Evolutionary conservation across 1,139 yeast species (phyloP), one percentile per base, ranked within the genome.

Genomic region (Yamadazyma diddensiae): DNA sequence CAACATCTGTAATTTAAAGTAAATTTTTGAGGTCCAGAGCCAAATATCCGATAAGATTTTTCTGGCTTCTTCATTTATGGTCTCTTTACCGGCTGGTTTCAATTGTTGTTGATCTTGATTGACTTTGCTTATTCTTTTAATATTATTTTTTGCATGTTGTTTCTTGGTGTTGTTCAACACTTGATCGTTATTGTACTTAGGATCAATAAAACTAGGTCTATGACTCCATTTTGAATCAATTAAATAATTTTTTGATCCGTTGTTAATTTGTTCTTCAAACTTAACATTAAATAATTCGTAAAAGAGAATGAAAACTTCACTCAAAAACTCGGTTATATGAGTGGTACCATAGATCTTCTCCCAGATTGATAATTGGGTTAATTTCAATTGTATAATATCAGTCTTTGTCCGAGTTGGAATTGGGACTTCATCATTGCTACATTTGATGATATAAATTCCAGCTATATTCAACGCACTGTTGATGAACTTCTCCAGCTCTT

Each of bases 21-120:
- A 88, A 23, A 86, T 61, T 25, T 72, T 72, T 1, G 88, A 73
- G 0, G 86, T 70, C 77, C 87, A 77, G 33, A 87, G 55, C 96
- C 96, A 88, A 9, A 85, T 51, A 21, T 68, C 69, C 46, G 81
- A 86, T 32, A 81, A 53, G 8, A 79, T 54, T 38, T 55, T 59
- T 33, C 63, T 38, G 11, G 40, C 35, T 12, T 42, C 38, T 10
- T 45, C 48, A 24, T 30, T 28, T 6, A 45, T 28, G 14, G 33
- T 17, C 5, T 19, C 20, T 24, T 35, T 35, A 9, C 24, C 29
- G 6, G 35, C 11, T 9, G 38, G 34, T 28, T 38, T 42, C 15
- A 33, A 31, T 15, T 39, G 46, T 8, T 30, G 22, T 18, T 24
- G 29, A 5, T 26, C 21, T 14, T 33, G 22, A 11, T 26, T 31